These are phyloP conservation scores for Cladosporium austrohemisphaericum DNA, from an alignment of 2,329 filamentous ascomycete genomes.

Conservation along the genomic window DNA sequence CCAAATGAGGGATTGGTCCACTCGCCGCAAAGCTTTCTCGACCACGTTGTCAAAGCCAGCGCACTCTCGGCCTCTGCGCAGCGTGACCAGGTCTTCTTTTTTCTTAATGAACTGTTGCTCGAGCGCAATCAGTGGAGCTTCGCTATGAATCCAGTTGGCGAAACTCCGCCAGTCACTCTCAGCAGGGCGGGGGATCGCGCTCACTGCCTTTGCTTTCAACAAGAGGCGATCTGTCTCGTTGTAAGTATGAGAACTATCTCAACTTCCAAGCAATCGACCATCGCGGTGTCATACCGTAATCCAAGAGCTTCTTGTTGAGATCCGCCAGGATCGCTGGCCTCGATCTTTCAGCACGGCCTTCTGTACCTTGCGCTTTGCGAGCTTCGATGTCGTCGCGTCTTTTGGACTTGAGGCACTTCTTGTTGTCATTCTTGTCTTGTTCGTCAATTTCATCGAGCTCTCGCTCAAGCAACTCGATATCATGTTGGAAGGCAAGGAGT, in stretches of 20 bases:
- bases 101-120: conserved; percentile 36
- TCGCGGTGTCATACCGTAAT: conserved; percentile 22
- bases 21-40: conserved; percentile 22
- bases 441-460: conserved; percentile 33
- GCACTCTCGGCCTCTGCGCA: conserved; percentile 39
- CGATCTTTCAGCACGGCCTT: conserved; percentile 11
- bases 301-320: conserved; percentile 21
- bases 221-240: conserved; percentile 35
- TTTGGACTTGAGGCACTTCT: conserved; percentile 12
- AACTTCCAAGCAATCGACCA: background rate
- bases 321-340: conserved; percentile 24
- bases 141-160: conserved; percentile 35
- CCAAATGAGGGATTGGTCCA: conserved; percentile 25
- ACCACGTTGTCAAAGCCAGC: conserved; percentile 40
- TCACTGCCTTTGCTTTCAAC: conserved; percentile 36
- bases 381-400: conserved; percentile 20
- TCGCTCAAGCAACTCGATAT: conserved; percentile 36
- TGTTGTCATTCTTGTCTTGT: conserved; percentile 17
- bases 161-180: conserved; percentile 40
- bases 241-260: background rate
- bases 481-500: conserved; percentile 37
- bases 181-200: conserved; percentile 38
- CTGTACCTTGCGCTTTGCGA: conserved; percentile 9
- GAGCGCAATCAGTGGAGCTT: conserved; percentile 34
- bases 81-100: conserved; percentile 41